phyloP scores from a whole-genome alignment of 257 asterid species.

The Salvia splendens region DNA sequence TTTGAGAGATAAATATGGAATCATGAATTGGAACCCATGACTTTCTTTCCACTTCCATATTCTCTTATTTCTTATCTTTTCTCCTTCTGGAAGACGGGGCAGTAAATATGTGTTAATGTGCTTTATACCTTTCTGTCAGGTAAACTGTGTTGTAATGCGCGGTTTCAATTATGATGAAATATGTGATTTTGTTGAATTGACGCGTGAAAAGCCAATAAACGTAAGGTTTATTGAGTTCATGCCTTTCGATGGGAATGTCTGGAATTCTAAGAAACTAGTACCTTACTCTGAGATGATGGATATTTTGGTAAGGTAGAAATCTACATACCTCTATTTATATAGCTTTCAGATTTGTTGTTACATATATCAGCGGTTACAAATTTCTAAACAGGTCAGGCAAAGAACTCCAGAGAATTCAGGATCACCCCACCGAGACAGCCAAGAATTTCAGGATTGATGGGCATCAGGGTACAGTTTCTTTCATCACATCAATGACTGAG shows the following conservation, averaged over 20 bases:
- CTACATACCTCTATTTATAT: conserved; percentile 28
- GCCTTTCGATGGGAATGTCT: conserved; percentile 98
- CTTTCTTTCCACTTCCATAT: conserved; percentile 5
- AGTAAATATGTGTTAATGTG: conserved; percentile 26
- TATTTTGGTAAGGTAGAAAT: conserved; percentile 82
- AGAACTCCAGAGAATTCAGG: conserved; percentile 72
- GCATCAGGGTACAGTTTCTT: conserved; percentile 86
- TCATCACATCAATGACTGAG: conserved; percentile 96
- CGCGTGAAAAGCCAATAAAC: conserved; percentile 89
- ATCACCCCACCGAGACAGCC: conserved; percentile 90
- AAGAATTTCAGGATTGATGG: conserved; percentile 87
- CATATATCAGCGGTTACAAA: conserved; percentile 39
- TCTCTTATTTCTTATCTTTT: no score
- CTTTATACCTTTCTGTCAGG: conserved; percentile 50
- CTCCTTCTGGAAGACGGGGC: conserved; percentile 1
- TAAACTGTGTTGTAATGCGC: conserved; percentile 97
- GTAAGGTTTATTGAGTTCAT: conserved; percentile 94
- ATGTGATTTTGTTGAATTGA: conserved; percentile 86
- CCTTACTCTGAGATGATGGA: conserved; percentile 92
- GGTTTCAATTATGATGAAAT: conserved; percentile 98
- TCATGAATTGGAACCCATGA: neutral
- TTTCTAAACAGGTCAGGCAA: conserved; percentile 69
- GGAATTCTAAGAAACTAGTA: conserved; percentile 97
- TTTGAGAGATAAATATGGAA: neutral
- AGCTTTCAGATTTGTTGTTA: conserved; percentile 20